A percentile compares a stretch with the other conserved stretches of the same genome.
These are phyloP conservation scores for Zygosaccharomyces rouxii DNA, from an alignment of 805 yeast species.

Conservation along the genomic window DNA sequence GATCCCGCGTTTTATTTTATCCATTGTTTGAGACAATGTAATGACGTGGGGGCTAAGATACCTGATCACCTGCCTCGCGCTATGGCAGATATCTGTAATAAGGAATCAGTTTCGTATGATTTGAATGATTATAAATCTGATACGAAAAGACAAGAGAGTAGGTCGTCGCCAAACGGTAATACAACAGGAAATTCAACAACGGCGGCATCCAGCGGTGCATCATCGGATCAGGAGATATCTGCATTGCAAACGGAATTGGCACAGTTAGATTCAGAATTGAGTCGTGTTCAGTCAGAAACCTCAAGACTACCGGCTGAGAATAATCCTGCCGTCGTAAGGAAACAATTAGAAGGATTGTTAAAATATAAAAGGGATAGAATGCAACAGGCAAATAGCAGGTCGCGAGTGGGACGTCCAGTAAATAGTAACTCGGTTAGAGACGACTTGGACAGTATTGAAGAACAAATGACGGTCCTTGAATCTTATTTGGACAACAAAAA, in stretches of 20 bases:
- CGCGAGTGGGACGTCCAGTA: slow-evolving; percentile 14
- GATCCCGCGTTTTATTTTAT: slow-evolving; percentile 87
- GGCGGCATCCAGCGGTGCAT: slow-evolving; percentile 45
- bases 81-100: slow-evolving; percentile 84
- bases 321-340: slow-evolving; percentile 35
- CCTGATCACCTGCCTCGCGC: slow-evolving; percentile 96
- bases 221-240: slow-evolving; percentile 82
- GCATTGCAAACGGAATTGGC: slow-evolving; percentile 73
- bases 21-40: slow-evolving; percentile 85
- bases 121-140: slow-evolving; percentile 52
- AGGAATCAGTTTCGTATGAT: slow-evolving; percentile 74
- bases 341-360: slow-evolving; percentile 78
- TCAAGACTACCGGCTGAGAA: slow-evolving; percentile 18
- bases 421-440: slow-evolving; percentile 50
- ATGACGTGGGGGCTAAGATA: slow-evolving; percentile 71
- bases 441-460: slow-evolving; percentile 67
- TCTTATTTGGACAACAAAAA: slow-evolving; percentile 60
- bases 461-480: slow-evolving; percentile 70
- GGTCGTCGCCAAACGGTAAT: slow-evolving; percentile 17
- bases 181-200: slow-evolving; percentile 34
- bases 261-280: slow-evolving; percentile 64
- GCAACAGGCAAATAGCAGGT: slow-evolving; percentile 35
- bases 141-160: slow-evolving; percentile 20
- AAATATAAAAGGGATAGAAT: slow-evolving; percentile 69
- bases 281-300: slow-evolving; percentile 47